Evolutionary conservation across 805 yeast species (phyloP).

Genomic region (Debaryomyces prosopidis): DNA sequence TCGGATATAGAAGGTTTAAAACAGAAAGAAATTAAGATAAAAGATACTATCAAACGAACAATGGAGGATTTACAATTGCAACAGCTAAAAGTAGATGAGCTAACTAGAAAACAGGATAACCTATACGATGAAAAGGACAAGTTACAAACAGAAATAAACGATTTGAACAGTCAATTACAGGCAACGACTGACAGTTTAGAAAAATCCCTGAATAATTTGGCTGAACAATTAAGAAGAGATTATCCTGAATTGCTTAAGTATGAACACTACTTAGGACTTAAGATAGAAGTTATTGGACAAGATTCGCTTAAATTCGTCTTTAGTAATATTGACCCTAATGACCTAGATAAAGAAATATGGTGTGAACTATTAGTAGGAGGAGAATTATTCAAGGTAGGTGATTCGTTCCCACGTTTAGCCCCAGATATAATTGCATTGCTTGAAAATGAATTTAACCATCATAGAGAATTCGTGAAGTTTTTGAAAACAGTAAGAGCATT

Average conservation of each 20-base stretch:
- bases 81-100: constrained; percentile 33
- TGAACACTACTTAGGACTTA: constrained; percentile 56
- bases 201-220: constrained; percentile 33
- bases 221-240: constrained; percentile 47
- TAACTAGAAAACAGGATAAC: constrained; percentile 33
- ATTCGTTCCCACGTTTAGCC: constrained; percentile 39
- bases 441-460: constrained; percentile 23
- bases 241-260: constrained; percentile 52
- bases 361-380: constrained; percentile 48
- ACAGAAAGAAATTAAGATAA: constrained; percentile 25
- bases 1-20: constrained; percentile 30
- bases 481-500: constrained; percentile 15
- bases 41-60: constrained; percentile 24
- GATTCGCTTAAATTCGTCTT: constrained; percentile 52
- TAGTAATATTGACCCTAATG: constrained; percentile 45
- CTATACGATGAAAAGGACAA: constrained; percentile 27
- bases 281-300: constrained; percentile 49
- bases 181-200: constrained; percentile 17
- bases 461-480: constrained; percentile 27
- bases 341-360: constrained; percentile 42
- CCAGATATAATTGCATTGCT: constrained; percentile 12
- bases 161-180: constrained; percentile 12
- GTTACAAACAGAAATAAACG: constrained; percentile 26
- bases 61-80: constrained; percentile 27
- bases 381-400: constrained; percentile 36